Evolutionary conservation across 352 stramenopile species (phyloP), one percentile per base, ranked within the genome.

Genomic region (Phytophthora nicotianae): DNA sequence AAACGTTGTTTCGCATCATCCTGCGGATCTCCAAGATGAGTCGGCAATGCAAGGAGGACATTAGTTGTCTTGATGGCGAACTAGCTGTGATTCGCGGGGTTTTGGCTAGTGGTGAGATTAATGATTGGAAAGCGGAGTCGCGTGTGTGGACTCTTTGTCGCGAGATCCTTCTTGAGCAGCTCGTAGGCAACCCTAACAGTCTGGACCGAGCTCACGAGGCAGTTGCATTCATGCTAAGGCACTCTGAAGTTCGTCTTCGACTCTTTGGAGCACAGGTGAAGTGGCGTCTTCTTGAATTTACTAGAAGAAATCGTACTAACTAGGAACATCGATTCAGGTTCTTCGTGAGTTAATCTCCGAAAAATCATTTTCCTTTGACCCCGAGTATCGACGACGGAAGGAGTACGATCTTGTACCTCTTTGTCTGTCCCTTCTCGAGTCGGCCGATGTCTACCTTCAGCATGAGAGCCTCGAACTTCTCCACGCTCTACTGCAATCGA

Each of bases 381-480:
- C 50, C 2, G 21, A 56, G 8, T 89, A 87, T 54, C 62, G 69
- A 26, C 26, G 33, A 2, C 45, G 45, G 7, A 84, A 82, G 27
- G 59, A 81, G 19, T 17, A 32, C 2, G 69, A 77, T 27, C 68
- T 88, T 8, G 58, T 89, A 8, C 52, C 68, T 14, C 45, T 85
- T 3, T 71, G 62, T 5, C 50, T 83, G 2, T 45, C 41, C 20
- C 56, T 86, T 6, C 50, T 90, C 8, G 58, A 75, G 14, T 73
- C 77, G 11, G 49, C 26, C 2, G 62, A 79, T 27, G 53, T 81
- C 1, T 72, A 58, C 16, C 58, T 89, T n/a, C 78, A 86, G 29
- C 81, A 89, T 33, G 78, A 90, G 60, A 80, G 72, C 1, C 65
- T 91, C 7, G 83, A 89, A 40, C 57, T 91, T 5, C 58, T 88